Evolutionary conservation across 1,284 basidiomycete species (phyloP).

Genomic region (Rhodofomes roseus): DNA sequence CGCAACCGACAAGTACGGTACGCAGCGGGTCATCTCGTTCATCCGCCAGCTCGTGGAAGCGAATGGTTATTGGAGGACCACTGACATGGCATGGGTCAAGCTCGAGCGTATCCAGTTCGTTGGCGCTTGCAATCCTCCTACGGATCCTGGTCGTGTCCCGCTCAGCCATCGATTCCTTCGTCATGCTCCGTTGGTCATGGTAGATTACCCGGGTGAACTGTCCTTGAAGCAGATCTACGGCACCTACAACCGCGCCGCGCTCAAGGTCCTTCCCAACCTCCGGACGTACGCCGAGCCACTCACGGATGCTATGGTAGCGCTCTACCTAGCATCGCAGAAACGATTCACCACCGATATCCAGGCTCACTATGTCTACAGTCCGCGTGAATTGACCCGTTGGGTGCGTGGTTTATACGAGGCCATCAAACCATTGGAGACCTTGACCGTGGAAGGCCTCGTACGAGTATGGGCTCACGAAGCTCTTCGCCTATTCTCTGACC

Average conservation of each 20-base stretch:
- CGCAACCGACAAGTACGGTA: constrained; percentile 97
- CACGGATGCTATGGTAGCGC: constrained; percentile 96
- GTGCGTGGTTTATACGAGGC: constrained; percentile 97
- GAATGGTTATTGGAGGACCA: constrained; percentile 93
- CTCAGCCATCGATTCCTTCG: constrained; percentile 96
- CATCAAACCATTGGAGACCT: constrained; percentile 86
- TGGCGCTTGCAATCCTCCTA: constrained; percentile 98
- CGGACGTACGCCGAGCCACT: constrained; percentile 93
- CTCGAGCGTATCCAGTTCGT: constrained; percentile 99
- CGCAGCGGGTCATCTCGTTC: constrained; percentile 98
- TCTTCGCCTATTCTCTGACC: constrained; percentile 95
- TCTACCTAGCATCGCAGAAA: constrained; percentile 93
- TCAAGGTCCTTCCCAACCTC: constrained; percentile 94
- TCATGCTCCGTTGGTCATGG: constrained; percentile 99
- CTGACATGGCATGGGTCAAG: constrained; percentile 96
- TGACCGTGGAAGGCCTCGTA: constrained; percentile 92
- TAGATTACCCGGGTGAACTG: constrained; percentile 97
- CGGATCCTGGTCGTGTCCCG: constrained; percentile 99
- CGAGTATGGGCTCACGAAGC: constrained; percentile 99
- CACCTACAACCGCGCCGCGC: constrained; percentile 95
- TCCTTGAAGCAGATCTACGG: constrained; percentile 99
- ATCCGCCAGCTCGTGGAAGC: constrained; percentile 95
- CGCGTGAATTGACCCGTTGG: constrained; percentile 98
- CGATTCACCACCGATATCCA: constrained; percentile 95
- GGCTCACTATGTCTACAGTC: constrained; percentile 99